Conservation (phyloP, 108 stramenopile genomes). For the Ochromonas danica region DNA sequence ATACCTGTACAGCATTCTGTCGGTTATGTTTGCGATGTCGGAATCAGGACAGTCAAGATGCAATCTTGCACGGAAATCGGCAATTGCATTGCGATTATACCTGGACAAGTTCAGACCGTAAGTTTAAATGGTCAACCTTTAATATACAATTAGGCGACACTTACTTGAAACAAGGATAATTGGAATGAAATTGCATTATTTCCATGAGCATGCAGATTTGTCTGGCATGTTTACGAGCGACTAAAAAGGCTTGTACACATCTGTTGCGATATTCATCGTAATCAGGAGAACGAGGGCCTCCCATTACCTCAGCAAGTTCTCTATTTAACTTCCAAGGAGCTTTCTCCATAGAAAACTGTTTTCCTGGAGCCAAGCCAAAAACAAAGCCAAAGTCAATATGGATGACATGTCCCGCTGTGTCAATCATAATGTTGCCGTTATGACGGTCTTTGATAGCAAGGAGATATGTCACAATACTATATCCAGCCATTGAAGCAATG, state of each 20-base stretch:
- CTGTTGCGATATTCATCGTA: slow-evolving; percentile 4
- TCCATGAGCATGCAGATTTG: slow-evolving; percentile 85
- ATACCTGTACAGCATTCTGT: slow-evolving; percentile 35
- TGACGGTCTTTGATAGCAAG: slow-evolving; percentile 96
- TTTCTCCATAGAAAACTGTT: slow-evolving; percentile 79
- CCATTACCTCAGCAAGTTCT: slow-evolving; percentile 78
- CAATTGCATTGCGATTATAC: slow-evolving; percentile 38
- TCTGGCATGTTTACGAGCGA: slow-evolving; percentile 57
- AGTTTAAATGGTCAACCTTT: background rate
- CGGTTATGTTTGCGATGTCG: slow-evolving; percentile 28
- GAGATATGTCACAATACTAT: slow-evolving; percentile 84
- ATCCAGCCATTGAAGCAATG: slow-evolving; percentile 77
- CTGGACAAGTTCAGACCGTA: background rate
- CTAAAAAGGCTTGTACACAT: slow-evolving; percentile 39
- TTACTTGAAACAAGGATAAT: slow-evolving; percentile 88
- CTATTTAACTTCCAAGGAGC: slow-evolving; percentile 95
- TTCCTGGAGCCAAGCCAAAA: slow-evolving; percentile 73
- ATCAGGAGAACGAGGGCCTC: background rate
- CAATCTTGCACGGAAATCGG: slow-evolving; percentile 48
- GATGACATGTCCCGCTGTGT: slow-evolving; percentile 83
- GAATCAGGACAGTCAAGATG: slow-evolving; percentile 45
- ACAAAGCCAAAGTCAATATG: slow-evolving; percentile 99
- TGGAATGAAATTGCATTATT: slow-evolving; percentile 94
- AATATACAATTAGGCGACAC: slow-evolving; percentile 21
- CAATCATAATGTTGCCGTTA: slow-evolving; percentile 99